Evolutionary conservation across 192 early-diverging fungal genomes (phyloP).

Genomic region (Mortierella antarctica): DNA sequence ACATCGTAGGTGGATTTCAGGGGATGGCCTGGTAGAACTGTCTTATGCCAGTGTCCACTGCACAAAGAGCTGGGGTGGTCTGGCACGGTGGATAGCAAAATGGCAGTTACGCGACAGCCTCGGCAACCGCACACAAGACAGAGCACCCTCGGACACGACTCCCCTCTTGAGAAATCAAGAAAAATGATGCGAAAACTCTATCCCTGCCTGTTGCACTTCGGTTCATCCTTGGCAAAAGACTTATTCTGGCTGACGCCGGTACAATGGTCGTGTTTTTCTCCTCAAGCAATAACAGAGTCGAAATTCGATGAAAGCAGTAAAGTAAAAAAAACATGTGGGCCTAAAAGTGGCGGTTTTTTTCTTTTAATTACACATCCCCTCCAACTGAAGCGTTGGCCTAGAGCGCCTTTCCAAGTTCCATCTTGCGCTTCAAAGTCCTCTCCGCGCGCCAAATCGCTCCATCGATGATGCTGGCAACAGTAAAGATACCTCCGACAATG

Average conservation of each 20-base stretch:
- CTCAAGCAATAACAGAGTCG: no score
- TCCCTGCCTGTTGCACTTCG: no score
- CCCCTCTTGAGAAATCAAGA: slow-evolving; percentile 1
- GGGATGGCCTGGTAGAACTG: no score
- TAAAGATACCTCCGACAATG: slow-evolving; percentile 94
- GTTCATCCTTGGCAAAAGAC: no score
- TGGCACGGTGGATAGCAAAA: slow-evolving; percentile 12
- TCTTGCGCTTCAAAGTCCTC: slow-evolving; percentile 78
- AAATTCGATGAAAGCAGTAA: no score
- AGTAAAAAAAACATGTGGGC: no score
- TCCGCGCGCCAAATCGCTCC: slow-evolving; percentile 89
- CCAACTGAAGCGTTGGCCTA: slow-evolving; percentile 19
- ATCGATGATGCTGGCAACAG: slow-evolving; percentile 94
- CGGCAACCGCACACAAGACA: background rate
- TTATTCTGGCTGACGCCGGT: no score
- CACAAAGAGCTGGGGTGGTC: slow-evolving; percentile 11
- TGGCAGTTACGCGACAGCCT: background rate
- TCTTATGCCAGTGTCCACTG: slow-evolving; percentile 4
- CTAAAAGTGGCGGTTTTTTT: no score
- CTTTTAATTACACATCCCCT: no score
- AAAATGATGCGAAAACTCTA: background rate
- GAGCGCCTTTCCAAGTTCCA: slow-evolving; percentile 84
- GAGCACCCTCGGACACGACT: slow-evolving; percentile 3
- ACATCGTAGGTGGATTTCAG: no score
- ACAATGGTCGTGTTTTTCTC: no score